phyloP scores from a whole-genome alignment of 73 alveolate genomes.

The Tetrahymena borealis region DNA sequence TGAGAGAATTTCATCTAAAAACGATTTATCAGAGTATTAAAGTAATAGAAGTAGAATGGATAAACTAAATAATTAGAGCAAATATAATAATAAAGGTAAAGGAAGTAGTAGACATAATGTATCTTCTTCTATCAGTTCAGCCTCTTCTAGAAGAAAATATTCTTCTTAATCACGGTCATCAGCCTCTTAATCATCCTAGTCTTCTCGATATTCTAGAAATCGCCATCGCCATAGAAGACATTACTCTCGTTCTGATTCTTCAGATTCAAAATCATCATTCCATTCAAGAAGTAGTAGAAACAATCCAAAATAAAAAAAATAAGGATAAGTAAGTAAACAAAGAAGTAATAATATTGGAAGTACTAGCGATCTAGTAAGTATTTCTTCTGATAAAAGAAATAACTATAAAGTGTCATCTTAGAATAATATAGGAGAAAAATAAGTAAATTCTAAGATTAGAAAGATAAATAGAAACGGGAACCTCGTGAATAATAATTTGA shows the following conservation, averaged over 20 bases:
- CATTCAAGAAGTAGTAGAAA: neutral
- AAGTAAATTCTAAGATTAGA: neutral
- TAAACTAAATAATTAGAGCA: neutral
- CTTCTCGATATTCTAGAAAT: neutral
- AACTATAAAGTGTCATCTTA: neutral
- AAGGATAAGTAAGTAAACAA: neutral
- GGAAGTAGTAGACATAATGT: neutral
- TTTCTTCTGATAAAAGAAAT: too few relatives aligned
- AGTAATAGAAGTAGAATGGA: neutral
- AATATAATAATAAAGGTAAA: neutral
- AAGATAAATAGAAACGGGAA: neutral
- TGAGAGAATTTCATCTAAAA: neutral
- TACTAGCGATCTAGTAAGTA: neutral
- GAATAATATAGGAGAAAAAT: neutral
- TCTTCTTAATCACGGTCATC: neutral
- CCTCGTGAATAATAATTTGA: too few relatives aligned
- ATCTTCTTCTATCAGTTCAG: too few relatives aligned
- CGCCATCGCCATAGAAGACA: neutral
- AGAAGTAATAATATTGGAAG: neutral
- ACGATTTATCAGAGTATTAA: neutral
- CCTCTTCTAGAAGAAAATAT: neutral
- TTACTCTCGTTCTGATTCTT: neutral
- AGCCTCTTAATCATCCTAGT: neutral
- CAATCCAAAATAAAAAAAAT: neutral
- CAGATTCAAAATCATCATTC: neutral